phyloP scores from a whole-genome alignment of 2,329 filamentous ascomycete genomes.

The Xylaria sp. region DNA sequence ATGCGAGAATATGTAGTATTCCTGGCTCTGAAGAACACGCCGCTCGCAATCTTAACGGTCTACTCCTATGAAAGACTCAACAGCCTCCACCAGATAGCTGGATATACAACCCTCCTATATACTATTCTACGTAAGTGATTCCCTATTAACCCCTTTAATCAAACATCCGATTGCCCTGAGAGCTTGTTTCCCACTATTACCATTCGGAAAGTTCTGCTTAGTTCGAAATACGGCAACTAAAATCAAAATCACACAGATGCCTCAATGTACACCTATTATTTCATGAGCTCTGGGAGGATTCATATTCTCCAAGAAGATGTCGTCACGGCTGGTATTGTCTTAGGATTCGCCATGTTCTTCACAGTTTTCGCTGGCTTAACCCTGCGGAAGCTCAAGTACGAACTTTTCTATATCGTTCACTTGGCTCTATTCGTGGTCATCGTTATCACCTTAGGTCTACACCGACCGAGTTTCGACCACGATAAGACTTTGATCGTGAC shows the following conservation, averaged over 20 bases:
- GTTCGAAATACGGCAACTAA: slow-evolving; percentile 4
- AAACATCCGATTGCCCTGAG: not conserved
- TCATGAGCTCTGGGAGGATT: slow-evolving; percentile 42
- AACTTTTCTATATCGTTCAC: slow-evolving; percentile 60
- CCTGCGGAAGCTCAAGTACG: slow-evolving; percentile 56
- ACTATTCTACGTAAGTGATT: slow-evolving; percentile 49
- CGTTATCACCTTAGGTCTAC: slow-evolving; percentile 56
- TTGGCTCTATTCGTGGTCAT: slow-evolving; percentile 56
- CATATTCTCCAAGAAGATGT: slow-evolving; percentile 45
- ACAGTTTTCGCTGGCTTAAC: slow-evolving; percentile 51
- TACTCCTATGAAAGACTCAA: slow-evolving; percentile 61
- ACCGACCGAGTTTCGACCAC: slow-evolving; percentile 55
- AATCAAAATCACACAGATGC: slow-evolving; percentile 43
- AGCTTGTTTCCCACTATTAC: too few relatives aligned
- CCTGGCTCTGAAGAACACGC: slow-evolving; percentile 61
- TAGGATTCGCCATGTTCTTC: slow-evolving; percentile 53
- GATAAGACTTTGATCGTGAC: slow-evolving; percentile 54
- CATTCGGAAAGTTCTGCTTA: not conserved
- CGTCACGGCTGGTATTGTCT: slow-evolving; percentile 53
- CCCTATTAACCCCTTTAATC: not conserved
- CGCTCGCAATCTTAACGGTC: slow-evolving; percentile 55
- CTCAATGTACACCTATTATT: slow-evolving; percentile 50
- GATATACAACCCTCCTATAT: slow-evolving; percentile 55
- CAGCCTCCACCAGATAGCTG: slow-evolving; percentile 58
- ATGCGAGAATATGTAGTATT: slow-evolving; percentile 54